Evolutionary conservation across 139 green algal species (phyloP), one percentile per base, ranked within the genome.

Genomic region (Coelastrella sp.): DNA sequence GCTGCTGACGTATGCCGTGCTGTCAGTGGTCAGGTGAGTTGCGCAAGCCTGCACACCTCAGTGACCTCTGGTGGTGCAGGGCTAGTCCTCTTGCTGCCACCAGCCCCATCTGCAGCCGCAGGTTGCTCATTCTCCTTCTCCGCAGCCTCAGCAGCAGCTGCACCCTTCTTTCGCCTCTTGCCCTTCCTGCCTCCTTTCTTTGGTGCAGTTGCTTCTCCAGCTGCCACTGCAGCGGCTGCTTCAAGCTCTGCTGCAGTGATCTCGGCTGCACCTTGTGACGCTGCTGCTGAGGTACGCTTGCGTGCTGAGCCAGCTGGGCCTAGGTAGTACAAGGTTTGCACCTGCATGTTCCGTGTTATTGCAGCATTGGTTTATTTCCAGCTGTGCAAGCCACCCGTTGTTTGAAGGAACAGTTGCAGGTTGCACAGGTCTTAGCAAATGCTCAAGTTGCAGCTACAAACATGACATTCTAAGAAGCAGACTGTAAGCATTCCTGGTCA

Each of bases 301-400:
- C 74, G 74, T 7, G n/a, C 75, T 47, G 19, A 79, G 20, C 73
- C 75, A 7, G 73, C 73, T 10, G 92, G 85, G 0, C 92, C 92
- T 16, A 94, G 60, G 77, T 93, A 94, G 10, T 93, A 95, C 61
- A 97, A 93, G 0, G 92, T 92, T 92, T 97, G 96, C 61, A 92
- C 86, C 86, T 90, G 86, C 54, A 22, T 68, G 2, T 20, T 2
- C 32, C 32, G 32, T 47, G n/a, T n/a, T n/a, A 47, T 47, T 47
- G 32, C 32, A 47, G 0, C 32, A 47, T 47, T 47, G 32, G 32
- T 47, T 47, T 47, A 0, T 1, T 2, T 2, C 32, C 32, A 47
- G 1, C 32, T 47, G 32, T 47, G 32, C 32, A 47, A 47, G 32
- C 32, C 32, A 47, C 1, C 32, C 32, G 0, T 47, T 1, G 32